Base-by-base conservation (phyloP, 2,329 filamentous ascomycete genomes). In the Cercospora nicotianae region DNA sequence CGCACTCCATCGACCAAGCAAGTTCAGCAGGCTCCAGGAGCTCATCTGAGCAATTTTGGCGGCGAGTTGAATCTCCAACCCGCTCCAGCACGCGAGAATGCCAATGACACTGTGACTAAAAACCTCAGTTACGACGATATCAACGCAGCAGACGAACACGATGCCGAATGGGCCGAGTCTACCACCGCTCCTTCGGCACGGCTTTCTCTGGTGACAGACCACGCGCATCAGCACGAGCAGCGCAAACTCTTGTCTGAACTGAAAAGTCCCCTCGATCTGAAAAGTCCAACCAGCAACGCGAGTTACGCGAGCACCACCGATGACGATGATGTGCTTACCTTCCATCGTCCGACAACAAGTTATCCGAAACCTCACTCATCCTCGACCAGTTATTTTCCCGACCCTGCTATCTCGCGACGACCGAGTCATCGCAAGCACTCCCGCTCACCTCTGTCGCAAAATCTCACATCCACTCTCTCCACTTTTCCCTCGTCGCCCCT, bases 271-370 rank as follows among this genome's bases (percentile, higher is more conserved):
- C 61, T 77, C 7, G 75, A 78, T 23, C 45, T 78, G 28, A 77
- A 76, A 61, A 76, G 72, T 30, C 75, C 87, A 36, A 83, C 84
- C 20, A 83, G 87, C 67, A 73, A 76, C 48, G 85, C 86, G 13
- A 87, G 77, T 65, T 85, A 91, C 75, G 86, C 89, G 42, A 91
- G 90, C 28, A 93, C 91, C 3, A 96, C 92, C 0, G 92, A 96
- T 77, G 93, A 96, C 67, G 93, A 96, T 69, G 92, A 96, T 61
- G 80, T 87, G 16, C 81, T 93, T 31, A 88, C 90, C 42, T 89
- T 94, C 73, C 78, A 77, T 60, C 79, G 76, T 7, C 79, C 77
- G 39, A 71, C 78, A 30, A 70, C 67, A 59, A 69, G 64, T 69
- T 67, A 67, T 58, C 63, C 48, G 65, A 69, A 71, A 28, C 76